Evolutionary conservation across 1,284 basidiomycete species (phyloP).

Genomic region (Fomitiporia mediterranea): DNA sequence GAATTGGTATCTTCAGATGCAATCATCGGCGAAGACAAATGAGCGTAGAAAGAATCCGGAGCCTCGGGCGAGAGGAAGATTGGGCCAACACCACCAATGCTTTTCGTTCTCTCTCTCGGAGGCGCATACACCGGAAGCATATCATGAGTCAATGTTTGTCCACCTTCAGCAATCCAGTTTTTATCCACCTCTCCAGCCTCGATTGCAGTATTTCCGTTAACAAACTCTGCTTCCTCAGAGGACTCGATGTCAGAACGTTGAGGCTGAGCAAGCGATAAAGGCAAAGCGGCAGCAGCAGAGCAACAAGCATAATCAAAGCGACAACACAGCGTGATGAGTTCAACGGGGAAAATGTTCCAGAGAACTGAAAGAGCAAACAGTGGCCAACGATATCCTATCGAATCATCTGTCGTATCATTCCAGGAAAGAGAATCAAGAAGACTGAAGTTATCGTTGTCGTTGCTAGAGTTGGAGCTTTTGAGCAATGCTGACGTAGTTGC

Average conservation of each 20-base stretch:
- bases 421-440: background rate
- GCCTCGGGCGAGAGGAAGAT: background rate
- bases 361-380: constrained; percentile 16
- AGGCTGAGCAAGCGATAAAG: too few relatives aligned
- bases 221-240: too few relatives aligned
- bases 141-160: background rate
- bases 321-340: constrained; percentile 15
- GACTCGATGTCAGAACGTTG: too few relatives aligned
- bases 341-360: constrained; percentile 17
- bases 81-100: background rate
- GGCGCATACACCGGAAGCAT: background rate
- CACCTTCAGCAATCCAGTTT: background rate
- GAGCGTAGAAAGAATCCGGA: background rate
- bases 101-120: background rate
- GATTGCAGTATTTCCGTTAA: too few relatives aligned
- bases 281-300: background rate
- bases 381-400: constrained; percentile 8
- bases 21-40: background rate
- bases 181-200: background rate
- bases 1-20: background rate
- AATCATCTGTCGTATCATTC: background rate
- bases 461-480: background rate
- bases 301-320: constrained; percentile 10
- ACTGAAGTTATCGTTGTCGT: background rate
- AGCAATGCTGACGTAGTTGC: background rate